Evolutionary conservation across 768 basidiomycete species (phyloP).

Genomic region (Suillus luteus): DNA sequence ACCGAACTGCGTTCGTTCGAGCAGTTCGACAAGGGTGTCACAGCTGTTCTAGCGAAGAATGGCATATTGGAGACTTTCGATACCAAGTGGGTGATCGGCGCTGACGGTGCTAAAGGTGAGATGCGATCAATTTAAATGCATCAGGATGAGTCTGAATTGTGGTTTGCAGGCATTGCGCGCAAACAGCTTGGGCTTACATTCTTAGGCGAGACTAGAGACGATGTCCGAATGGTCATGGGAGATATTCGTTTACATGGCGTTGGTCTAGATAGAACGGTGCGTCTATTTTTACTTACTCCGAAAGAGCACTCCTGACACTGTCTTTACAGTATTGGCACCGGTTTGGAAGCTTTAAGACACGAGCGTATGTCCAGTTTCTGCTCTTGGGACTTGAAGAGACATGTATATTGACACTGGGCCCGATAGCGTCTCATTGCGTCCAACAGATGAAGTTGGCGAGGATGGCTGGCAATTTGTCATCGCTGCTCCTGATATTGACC

Average conservation of each 20-base stretch:
- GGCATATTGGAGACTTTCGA: conserved; percentile 8
- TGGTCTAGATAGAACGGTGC: conserved; percentile 41
- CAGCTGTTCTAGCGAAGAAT: conserved; percentile 16
- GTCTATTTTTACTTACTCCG: conserved; percentile 7
- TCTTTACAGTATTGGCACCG: conserved; percentile 28
- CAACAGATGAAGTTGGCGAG: conserved; percentile 22
- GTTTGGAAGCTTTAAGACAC: conserved; percentile 38
- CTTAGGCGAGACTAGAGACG: conserved; percentile 33
- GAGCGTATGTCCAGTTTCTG: not conserved
- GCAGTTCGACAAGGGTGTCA: conserved; percentile 34
- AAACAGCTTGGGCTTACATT: conserved; percentile 18
- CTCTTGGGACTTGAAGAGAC: not conserved
- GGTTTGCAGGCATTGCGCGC: conserved; percentile 9
- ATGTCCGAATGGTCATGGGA: conserved; percentile 28
- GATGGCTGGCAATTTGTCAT: conserved; percentile 27
- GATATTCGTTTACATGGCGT: conserved; percentile 39
- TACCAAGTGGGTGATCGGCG: conserved; percentile 17
- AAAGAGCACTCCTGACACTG: not conserved
- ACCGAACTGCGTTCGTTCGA: conserved; percentile 38
- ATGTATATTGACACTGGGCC: not conserved
- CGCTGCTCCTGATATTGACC: conserved; percentile 11
- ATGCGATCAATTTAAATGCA: not conserved
- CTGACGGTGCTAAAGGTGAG: conserved; percentile 22
- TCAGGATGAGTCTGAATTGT: not conserved
- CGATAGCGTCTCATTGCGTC: conserved; percentile 15